phyloP scores from a whole-genome alignment of 495 filamentous ascomycete genomes.

The Daldinia vernicosa region DNA sequence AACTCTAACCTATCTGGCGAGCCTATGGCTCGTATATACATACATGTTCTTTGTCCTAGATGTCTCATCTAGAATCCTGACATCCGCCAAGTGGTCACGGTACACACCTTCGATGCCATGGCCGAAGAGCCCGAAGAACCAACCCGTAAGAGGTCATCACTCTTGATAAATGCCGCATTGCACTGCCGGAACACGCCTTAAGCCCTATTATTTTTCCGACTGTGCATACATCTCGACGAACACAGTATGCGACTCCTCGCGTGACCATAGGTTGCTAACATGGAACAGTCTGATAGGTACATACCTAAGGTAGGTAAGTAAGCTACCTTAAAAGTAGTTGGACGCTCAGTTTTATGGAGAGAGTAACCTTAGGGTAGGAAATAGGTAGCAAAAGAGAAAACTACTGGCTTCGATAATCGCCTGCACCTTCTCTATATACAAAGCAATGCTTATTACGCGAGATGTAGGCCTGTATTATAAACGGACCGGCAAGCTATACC shows the following conservation, averaged over 20 bases:
- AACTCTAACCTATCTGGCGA: too few species aligned
- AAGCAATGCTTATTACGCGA: not conserved
- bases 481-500: not conserved
- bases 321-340: too few species aligned
- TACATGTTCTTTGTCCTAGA: too few species aligned
- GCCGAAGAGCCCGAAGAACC: not conserved
- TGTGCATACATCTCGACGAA: slow-evolving; percentile 2
- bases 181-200: slow-evolving; percentile 3
- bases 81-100: slow-evolving; percentile 6
- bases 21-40: too few species aligned
- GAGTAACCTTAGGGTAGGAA: not conserved
- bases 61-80: too few species aligned
- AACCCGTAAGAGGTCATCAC: not conserved
- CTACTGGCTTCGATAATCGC: not conserved
- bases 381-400: not conserved
- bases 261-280: not conserved
- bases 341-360: not conserved
- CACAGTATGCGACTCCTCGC: slow-evolving; percentile 1
- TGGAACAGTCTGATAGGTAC: not conserved
- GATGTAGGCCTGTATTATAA: not conserved
- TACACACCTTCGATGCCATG: slow-evolving; percentile 14
- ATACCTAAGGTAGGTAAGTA: not conserved
- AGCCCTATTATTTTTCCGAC: not conserved
- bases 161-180: slow-evolving; percentile 23
- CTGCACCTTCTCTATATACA: slow-evolving; percentile 8